A percentile compares a stretch with the other conserved stretches of the same genome.
These are phyloP conservation scores for Cyamopsis tetragonoloba DNA, from an alignment of 306 rosid species.

Conservation along the genomic window DNA sequence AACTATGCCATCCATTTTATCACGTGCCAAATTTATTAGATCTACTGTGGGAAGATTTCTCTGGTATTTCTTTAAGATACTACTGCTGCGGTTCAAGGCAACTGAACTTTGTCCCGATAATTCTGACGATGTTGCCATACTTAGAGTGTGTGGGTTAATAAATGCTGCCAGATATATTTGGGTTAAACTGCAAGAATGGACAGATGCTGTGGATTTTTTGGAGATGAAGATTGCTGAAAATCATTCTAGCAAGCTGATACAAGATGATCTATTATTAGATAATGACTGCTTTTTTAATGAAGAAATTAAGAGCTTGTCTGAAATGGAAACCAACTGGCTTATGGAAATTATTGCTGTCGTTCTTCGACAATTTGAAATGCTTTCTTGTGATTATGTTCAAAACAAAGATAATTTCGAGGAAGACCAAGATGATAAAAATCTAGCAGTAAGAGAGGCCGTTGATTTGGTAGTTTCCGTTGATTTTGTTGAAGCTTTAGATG, in stretches of 20 bases:
- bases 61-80: conserved; percentile 64
- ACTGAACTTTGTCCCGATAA: conserved; percentile 37
- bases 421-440: conserved; percentile 25
- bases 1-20: conserved; percentile 50
- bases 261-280: conserved; percentile 17
- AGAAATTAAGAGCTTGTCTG: conserved; percentile 62
- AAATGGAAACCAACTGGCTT: conserved; percentile 69
- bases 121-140: conserved; percentile 36
- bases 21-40: conserved; percentile 47
- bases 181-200: conserved; percentile 61
- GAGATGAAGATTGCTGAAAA: conserved; percentile 69
- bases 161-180: conserved; percentile 62
- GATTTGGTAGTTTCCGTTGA: conserved; percentile 43
- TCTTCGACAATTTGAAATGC: conserved; percentile 61
- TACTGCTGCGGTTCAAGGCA: conserved; percentile 49
- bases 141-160: conserved; percentile 44
- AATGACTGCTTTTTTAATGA: conserved; percentile 45
- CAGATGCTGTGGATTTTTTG: conserved; percentile 55
- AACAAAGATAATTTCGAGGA: conserved; percentile 33
- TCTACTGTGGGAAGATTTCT: conserved; percentile 61
- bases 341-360: conserved; percentile 56
- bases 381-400: conserved; percentile 57
- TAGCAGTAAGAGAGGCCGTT: conserved; percentile 19
- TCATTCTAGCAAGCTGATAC: conserved; percentile 32
- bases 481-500: conserved; percentile 52